Evolutionary conservation across 108 stramenopile genomes (phyloP).

Genomic region (Nitzschia sp.): DNA sequence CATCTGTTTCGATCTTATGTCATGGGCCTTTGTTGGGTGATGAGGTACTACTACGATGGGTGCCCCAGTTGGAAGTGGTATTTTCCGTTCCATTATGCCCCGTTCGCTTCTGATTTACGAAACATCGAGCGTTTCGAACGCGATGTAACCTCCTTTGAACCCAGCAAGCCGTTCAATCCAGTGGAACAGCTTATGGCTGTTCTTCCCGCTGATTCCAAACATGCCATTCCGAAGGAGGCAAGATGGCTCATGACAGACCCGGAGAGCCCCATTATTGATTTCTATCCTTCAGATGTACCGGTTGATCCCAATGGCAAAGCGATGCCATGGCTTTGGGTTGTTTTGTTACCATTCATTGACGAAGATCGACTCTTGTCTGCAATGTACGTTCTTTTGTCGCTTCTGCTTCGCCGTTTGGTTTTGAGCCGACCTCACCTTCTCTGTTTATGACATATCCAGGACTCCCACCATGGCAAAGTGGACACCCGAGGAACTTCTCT

Average conservation of each 20-base stretch:
- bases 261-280: conserved; percentile 94
- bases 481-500: conserved; percentile 72
- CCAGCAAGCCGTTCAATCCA: conserved; percentile 91
- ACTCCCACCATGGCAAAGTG: conserved; percentile 84
- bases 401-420: background rate
- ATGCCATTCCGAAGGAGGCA: conserved; percentile 91
- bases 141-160: conserved; percentile 74
- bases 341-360: conserved; percentile 97
- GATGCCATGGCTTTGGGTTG: conserved; percentile 99
- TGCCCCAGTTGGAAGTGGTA: conserved; percentile 97
- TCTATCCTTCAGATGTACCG: conserved; percentile 91
- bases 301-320: conserved; percentile 98
- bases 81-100: conserved; percentile 98
- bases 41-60: conserved; percentile 96
- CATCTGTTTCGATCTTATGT: conserved; percentile 92
- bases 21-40: conserved; percentile 97
- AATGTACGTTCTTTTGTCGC: conserved; percentile 45
- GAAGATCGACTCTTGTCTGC: conserved; percentile 87
- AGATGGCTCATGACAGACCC: conserved; percentile 88
- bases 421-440: background rate
- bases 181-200: conserved; percentile 98
- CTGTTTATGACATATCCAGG: conserved; percentile 14
- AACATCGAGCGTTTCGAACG: conserved; percentile 89
- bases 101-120: conserved; percentile 95
- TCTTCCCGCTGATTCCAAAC: conserved; percentile 89